Base-by-base conservation (phyloP, 2,329 filamentous ascomycete genomes). In the Pseudocercospora crystallina region DNA sequence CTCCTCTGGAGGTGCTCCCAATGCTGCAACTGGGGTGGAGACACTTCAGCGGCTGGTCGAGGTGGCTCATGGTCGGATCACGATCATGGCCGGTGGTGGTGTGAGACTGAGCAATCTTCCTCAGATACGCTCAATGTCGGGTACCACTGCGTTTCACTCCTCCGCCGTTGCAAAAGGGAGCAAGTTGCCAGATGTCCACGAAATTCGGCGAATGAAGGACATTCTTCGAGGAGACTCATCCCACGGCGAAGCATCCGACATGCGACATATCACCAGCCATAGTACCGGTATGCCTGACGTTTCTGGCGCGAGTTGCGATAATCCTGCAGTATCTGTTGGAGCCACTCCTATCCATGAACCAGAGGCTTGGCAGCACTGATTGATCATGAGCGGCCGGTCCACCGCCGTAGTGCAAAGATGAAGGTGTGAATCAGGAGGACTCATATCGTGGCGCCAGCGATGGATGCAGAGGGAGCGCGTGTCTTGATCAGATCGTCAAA, bases 71-170 rank as follows among this genome's bases (percentile, higher is more conserved):
- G 66, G 43, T 9, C 67, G 60, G 29, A 66, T 79, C 30, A 61
- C 66, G 1, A 64, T 82, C 17, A 77, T 82, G 50, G 64, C 75
- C 12, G 79, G 79, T 0, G 79, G 79, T 34, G 76, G 78, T 1
- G 70, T 82, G 5, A 68, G 78, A 41, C 66, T 72, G 15, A 58
- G 38, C 5, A 80, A 80, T 64, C 49, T 78, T 30, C 54, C 53
- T 17, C 45, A 47, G 8, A 52, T 80, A 17, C 46, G 43, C 13
- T 17, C 17, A 7, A 40, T 30, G 5, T 57, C 56, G 12, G 38
- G 51, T 26, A 60, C 60, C 5, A 20, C 11, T 14, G 43, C 34
- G 5, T 59, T 54, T 47, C 63, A 65, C 38, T 64, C 63, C 5
- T 60, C 63, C 12, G 60, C 52, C 5, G 29, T 61, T 35, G 29